phyloP scores from a whole-genome alignment of 768 basidiomycete genomes.

The Stropharia rugosoannulata region DNA sequence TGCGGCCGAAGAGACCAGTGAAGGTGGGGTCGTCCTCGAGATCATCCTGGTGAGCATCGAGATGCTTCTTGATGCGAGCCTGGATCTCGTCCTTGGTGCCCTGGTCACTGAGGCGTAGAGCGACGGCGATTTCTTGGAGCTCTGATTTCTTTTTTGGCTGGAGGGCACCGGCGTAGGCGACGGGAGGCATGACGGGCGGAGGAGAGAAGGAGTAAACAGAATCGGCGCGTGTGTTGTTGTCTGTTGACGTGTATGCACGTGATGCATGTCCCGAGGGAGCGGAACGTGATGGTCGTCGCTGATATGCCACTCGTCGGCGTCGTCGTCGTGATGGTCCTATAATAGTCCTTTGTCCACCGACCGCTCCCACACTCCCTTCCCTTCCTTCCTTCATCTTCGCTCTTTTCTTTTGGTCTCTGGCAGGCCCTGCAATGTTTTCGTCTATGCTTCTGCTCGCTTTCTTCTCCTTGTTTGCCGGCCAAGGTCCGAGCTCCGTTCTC shows the following conservation, averaged over 20 bases:
- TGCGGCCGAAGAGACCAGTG: conserved; percentile 50
- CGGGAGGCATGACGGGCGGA: conserved; percentile 40
- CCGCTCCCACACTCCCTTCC: conserved; percentile 1
- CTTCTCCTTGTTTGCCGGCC: conserved; percentile 51
- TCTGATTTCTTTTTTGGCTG: conserved; percentile 70
- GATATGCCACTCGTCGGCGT: conserved; percentile 2
- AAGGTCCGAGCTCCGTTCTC: conserved; percentile 40
- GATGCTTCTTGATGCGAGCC: conserved; percentile 59
- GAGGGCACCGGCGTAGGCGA: conserved; percentile 50
- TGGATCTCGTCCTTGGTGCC: conserved; percentile 68
- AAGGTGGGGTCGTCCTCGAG: conserved; percentile 61
- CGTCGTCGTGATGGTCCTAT: neutral
- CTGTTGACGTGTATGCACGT: conserved; percentile 32
- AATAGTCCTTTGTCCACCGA: neutral
- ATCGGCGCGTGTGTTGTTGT: conserved; percentile 21
- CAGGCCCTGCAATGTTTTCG: conserved; percentile 29
- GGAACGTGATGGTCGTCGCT: neutral
- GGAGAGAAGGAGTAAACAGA: conserved; percentile 27
- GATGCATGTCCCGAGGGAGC: conserved; percentile 9
- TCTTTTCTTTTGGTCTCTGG: conserved; percentile 22
- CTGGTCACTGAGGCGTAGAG: conserved; percentile 47
- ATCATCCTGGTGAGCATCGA: conserved; percentile 50
- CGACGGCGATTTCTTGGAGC: conserved; percentile 57
- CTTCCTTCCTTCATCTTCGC: conserved; percentile 12
- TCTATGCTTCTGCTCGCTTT: conserved; percentile 31